phyloP scores from a whole-genome alignment of 805 yeast genomes.

The Cyberlindnera bimundalis region DNA sequence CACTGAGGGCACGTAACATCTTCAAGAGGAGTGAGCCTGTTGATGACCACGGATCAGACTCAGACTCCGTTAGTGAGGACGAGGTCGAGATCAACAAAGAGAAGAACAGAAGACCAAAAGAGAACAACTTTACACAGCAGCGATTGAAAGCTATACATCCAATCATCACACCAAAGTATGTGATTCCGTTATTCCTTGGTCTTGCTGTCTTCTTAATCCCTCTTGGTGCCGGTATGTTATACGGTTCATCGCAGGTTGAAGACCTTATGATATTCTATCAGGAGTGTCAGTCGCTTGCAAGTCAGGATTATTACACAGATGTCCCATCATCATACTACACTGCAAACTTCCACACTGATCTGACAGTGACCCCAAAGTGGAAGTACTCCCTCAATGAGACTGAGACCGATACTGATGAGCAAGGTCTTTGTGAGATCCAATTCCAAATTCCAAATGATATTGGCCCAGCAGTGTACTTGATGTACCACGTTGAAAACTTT shows the following conservation, averaged over 20 bases:
- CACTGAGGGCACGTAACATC: constrained; percentile 26
- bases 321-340: constrained; percentile 57
- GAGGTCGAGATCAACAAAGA: constrained; percentile 37
- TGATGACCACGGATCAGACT: constrained; percentile 30
- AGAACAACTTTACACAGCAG: constrained; percentile 73
- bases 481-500: constrained; percentile 84
- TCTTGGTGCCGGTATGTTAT: constrained; percentile 79
- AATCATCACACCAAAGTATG: constrained; percentile 84
- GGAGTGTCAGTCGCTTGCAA: constrained; percentile 57
- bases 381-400: constrained; percentile 42
- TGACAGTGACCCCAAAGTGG: constrained; percentile 62
- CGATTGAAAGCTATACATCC: constrained; percentile 62
- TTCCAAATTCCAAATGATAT: constrained; percentile 72
- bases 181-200: constrained; percentile 72
- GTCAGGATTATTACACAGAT: constrained; percentile 37
- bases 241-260: constrained; percentile 68
- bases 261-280: constrained; percentile 73
- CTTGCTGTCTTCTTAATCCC: constrained; percentile 84
- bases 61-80: constrained; percentile 45
- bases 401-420: constrained; percentile 43
- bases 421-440: constrained; percentile 63
- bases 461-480: constrained; percentile 69
- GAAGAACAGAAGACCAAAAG: constrained; percentile 63
- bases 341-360: constrained; percentile 52
- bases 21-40: constrained; percentile 21